Base-by-base conservation (phyloP, 768 basidiomycete genomes). In the Panus rudis region DNA sequence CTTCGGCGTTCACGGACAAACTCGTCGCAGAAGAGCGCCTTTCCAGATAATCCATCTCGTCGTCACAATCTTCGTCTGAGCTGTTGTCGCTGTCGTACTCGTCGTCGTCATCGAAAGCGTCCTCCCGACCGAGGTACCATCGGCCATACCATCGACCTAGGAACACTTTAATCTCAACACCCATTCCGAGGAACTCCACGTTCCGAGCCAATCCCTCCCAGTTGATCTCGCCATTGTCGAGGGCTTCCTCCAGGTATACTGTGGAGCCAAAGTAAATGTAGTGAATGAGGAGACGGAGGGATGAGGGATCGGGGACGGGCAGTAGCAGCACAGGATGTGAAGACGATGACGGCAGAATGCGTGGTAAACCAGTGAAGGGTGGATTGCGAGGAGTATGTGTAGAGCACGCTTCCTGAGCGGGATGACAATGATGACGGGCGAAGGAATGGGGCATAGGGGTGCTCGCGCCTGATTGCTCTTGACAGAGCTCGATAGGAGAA, bases 121-220 rank as follows among this genome's bases (percentile, higher is more conserved):
- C 66, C n/a, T 54, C 59, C 20, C 61, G 64, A 22, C 58, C 47
- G 41, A 53, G 61, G 23, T 52, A 50, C 82, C 83, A 84, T 21
- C 70, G 67, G 41, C 73, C 67, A 61, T 84, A 89, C 83, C 85
- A 92, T 44, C 68, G 71, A 0, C 82, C 79, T 37, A 92, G 68
- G 56, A 85, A 85, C 13, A 80, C 62, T 59, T 88, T 91, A 61
- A 92, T 78, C 33, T 85, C 81, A 14, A 78, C 65, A 41, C 78
- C 70, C 48, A 93, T 72, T 16, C 79, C 83, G 38, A 94, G 80
- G 56, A 89, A 93, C 58, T 93, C 90, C 57, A 84, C 89, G 60
- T 92, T 94, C 47, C 84, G 79, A 16, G 87, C 87, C 47, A 93
- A 69, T 22, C 87, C 88, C 53, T 92, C 85, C 91, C 90, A 93